phyloP scores from a whole-genome alignment of 2,329 filamentous ascomycete species.

The Ophidiomyces ophidiicola region DNA sequence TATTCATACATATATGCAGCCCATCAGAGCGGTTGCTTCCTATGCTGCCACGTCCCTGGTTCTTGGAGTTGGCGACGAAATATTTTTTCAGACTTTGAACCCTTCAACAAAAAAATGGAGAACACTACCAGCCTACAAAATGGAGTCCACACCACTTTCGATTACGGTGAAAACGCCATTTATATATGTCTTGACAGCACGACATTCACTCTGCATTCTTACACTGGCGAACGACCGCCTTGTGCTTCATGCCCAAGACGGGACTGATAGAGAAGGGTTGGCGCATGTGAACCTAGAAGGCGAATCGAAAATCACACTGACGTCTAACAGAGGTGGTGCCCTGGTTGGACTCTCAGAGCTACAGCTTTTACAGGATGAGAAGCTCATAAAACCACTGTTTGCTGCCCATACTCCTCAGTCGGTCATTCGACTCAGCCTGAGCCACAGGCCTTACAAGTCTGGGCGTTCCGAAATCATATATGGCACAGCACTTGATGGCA shows the following conservation, averaged over 20 bases:
- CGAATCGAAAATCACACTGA: slow-evolving; percentile 37
- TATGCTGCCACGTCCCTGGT: slow-evolving; percentile 35
- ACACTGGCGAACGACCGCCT: slow-evolving; percentile 29
- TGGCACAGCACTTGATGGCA: slow-evolving; percentile 57
- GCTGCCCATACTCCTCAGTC: slow-evolving; percentile 27
- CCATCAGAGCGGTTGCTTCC: slow-evolving; percentile 46
- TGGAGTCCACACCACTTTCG: slow-evolving; percentile 40
- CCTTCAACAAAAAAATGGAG: slow-evolving; percentile 32
- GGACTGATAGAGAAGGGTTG: slow-evolving; percentile 24
- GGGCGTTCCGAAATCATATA: slow-evolving; percentile 41
- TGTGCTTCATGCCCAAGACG: slow-evolving; percentile 26
- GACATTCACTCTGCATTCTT: slow-evolving; percentile 42
- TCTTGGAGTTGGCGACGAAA: slow-evolving; percentile 34
- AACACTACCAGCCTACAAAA: slow-evolving; percentile 26
- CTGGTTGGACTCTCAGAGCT: slow-evolving; percentile 31
- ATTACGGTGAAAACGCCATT: slow-evolving; percentile 37
- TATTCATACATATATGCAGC: slow-evolving; percentile 25
- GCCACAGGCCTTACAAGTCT: slow-evolving; percentile 6
- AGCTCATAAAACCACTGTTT: slow-evolving; percentile 23
- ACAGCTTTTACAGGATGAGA: slow-evolving; percentile 20
- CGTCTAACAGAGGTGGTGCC: slow-evolving; percentile 41
- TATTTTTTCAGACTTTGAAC: slow-evolving; percentile 35
- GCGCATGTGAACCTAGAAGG: slow-evolving; percentile 30
- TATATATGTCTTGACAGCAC: slow-evolving; percentile 44
- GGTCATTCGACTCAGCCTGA: slow-evolving; percentile 21